Conservation (phyloP, 371 early-diverging fungal genomes). For the Mucor ambiguus region DNA sequence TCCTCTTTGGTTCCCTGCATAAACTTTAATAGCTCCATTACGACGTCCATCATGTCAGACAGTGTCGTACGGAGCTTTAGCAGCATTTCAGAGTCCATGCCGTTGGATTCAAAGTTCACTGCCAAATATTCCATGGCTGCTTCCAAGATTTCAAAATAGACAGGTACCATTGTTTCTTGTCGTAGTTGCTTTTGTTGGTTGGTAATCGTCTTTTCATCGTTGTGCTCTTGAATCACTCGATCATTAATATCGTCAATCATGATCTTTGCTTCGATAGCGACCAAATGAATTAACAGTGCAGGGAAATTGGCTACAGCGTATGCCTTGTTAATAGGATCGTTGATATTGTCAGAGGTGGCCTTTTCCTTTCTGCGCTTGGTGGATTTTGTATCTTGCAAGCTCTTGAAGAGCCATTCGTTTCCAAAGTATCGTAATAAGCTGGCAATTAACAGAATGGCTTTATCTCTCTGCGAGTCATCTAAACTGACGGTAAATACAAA, state of each 20-base stretch:
- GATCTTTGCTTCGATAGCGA: conserved; percentile 54
- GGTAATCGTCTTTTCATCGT: conserved; percentile 14
- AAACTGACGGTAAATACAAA: neutral
- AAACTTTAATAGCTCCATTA: conserved; percentile 42
- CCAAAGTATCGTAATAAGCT: conserved; percentile 45
- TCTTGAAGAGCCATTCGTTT: conserved; percentile 47
- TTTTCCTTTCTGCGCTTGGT: conserved; percentile 31
- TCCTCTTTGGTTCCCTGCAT: conserved; percentile 37
- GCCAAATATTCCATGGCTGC: conserved; percentile 44
- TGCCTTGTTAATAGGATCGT: conserved; percentile 1
- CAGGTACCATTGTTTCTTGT: conserved; percentile 45
- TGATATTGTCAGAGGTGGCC: conserved; percentile 11
- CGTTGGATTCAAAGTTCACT: conserved; percentile 13
- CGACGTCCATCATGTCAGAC: conserved; percentile 47
- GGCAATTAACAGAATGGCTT: conserved; percentile 31
- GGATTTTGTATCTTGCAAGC: conserved; percentile 30
- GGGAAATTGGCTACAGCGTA: conserved; percentile 44
- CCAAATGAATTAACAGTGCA: conserved; percentile 47
- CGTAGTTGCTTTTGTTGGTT: conserved; percentile 25
- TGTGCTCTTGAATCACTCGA: conserved; percentile 24
- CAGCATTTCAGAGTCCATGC: conserved; percentile 47
- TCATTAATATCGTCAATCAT: conserved; percentile 53
- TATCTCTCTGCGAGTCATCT: conserved; percentile 39
- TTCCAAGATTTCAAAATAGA: conserved; percentile 53
- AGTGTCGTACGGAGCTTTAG: conserved; percentile 43